Base-by-base conservation (phyloP, 345 rosid genomes). In the Raphanus sativus region DNA sequence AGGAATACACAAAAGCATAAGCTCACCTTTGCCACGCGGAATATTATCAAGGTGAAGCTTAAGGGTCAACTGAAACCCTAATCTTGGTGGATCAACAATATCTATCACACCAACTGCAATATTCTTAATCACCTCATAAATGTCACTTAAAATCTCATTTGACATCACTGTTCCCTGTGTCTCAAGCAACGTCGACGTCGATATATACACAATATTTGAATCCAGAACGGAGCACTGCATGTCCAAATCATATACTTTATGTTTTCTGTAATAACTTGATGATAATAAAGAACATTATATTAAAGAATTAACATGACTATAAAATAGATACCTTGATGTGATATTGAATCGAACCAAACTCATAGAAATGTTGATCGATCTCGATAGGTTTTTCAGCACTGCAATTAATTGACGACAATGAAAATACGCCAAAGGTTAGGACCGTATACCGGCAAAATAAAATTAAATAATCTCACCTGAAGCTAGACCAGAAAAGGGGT, bases 11-110 rank as follows among this genome's bases (percentile, higher is more conserved):
- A 48, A 13, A 13, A 88, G 21, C 17, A 48, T 16, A 61, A 2
- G 38, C 16, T 17, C 69, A 88, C 97, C 97, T 87, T 90, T 90
- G 38, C 85, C 84, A 52, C 21, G 81, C 11, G 92, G 92, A 66
- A 91, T 85, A 82, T 81, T 88, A 17, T 82, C 58, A 65, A 94
- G 83, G 68, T 89, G 54, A 34, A 94, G 82, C 75, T 73, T 78
- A 56, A 94, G 86, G 68, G 97, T 90, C 70, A 94, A 85, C 74
- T 91, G 97, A 78, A 91, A 94, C 78, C 98, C 97, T 79, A 89
- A 83, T 77, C 76, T 70, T 66, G 94, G 81, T 17, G 97, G 97
- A 78, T 91, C 88, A 66, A 91, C 82, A 69, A 94, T 86, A 75
- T 88, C 92, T 59, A 87, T 83, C 52, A 85, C 88, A 81, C 86